Base-by-base conservation (phyloP, 371 early-diverging fungal genomes). In the Neoconidiobolus thromboides region DNA sequence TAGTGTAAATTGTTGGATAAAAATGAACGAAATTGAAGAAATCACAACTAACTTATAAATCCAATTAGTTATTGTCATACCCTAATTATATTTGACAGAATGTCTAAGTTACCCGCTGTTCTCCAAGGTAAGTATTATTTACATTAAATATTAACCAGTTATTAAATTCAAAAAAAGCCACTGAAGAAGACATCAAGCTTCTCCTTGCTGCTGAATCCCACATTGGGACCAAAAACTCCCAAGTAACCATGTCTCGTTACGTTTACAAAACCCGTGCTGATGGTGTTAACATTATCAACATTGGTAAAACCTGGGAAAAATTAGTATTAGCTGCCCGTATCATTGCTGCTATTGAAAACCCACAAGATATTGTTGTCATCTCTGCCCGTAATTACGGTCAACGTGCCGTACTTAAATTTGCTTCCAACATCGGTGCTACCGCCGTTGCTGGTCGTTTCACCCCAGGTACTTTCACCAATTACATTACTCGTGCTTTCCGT, bases 401-500 rank as follows among this genome's bases (percentile, higher is more conserved):
- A 79, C 93, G 98, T 77, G 97, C 99, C 60, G 98, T 92, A 62
- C 79, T 93, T 62, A 99, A 98, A 82, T 98, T 92, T 76, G 94
- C 96, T 61, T 85, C 89, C 68, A 87, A 90, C 82, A 93, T 93
- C 66, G 96, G 96, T 62, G 91, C 93, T 57, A 91, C 91, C 71
- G 93, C 97, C 69, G 87, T 96, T 63, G 96, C 96, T 60, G 98
- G 98, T 72, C 89, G 98, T 66, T 99, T 99, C 88, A 96, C 99
- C 70, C 99, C 99, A 64, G 99, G 99, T 80, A 96, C 93, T 73
- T 99, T 99, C 81, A 98, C 99, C 70, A 99, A 99, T 79, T 91
- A 96, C 80, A 91, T 89, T 76, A 98, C 98, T 66, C 94, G 92
- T 68, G 78, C 91, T 61, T 94, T 98, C 86, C 86, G 88, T 72